Conservation (phyloP, 148 eudicot species). For the Mesembryanthemum crystallinum region DNA sequence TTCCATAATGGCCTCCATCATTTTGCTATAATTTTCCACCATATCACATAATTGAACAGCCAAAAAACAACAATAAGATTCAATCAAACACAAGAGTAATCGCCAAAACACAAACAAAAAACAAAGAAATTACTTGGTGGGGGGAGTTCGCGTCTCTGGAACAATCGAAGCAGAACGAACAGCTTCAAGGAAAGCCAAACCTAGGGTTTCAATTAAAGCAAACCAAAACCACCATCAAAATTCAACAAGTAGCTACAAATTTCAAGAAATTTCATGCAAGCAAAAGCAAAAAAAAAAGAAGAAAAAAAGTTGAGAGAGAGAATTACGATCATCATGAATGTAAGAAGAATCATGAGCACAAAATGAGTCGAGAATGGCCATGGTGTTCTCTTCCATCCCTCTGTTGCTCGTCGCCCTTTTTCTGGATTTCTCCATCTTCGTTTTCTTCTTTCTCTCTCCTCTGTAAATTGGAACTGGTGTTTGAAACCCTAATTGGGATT, state of each 20-base stretch:
- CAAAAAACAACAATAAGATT: not conserved
- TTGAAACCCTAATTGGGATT: slow-evolving; percentile 12
- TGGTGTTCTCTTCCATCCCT: slow-evolving; percentile 68
- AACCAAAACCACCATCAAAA: not conserved
- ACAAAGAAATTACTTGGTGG: slow-evolving; percentile 47
- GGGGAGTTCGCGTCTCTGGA: slow-evolving; percentile 55
- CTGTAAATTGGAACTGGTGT: not conserved
- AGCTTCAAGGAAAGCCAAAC: slow-evolving; percentile 74
- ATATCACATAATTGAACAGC: slow-evolving; percentile 10
- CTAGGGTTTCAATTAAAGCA: slow-evolving; percentile 30
- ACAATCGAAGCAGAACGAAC: slow-evolving; percentile 67
- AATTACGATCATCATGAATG: slow-evolving; percentile 49
- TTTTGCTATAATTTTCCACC: slow-evolving; percentile 42
- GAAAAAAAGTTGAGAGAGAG: too few relatives aligned
- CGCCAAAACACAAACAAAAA: not conserved
- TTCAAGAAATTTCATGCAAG: too few relatives aligned
- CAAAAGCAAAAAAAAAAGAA: not conserved
- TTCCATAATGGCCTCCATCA: slow-evolving; percentile 66
- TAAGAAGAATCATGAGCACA: slow-evolving; percentile 43
- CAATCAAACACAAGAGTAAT: not conserved
- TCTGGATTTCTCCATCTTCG: slow-evolving; percentile 32
- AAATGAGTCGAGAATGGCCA: slow-evolving; percentile 66
- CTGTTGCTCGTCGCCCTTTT: slow-evolving; percentile 28
- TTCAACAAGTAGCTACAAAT: not conserved
- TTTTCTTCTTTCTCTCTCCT: not conserved